Base-by-base conservation (phyloP, 176 grass and related monocot genomes). In the Rhynchospora breviuscula region DNA sequence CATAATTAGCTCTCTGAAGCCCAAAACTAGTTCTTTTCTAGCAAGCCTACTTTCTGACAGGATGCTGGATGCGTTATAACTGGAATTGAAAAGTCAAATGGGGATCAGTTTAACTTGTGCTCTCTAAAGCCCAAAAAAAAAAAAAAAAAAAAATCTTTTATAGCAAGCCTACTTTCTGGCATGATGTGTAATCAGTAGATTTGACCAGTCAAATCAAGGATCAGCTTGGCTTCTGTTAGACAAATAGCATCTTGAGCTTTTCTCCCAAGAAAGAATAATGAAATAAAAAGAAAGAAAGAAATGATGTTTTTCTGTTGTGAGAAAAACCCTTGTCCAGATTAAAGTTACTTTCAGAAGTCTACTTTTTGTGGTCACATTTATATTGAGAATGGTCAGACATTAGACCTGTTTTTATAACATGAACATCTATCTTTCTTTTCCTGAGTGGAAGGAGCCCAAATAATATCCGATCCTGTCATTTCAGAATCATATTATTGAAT, bases 401-500 rank as follows among this genome's bases (percentile, higher is more conserved):
- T 31, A 77, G 49, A 77, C 57, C 31, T 76, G 6, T 76, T 78
- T 17, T 57, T 14, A 77, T 56, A 56, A 77, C 49, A 56, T 17
- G 2, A 54, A 17, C 25, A 78, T 15, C 73, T 56, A 56, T 78
- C 73, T 56, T 78, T 78, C 51, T 78, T 78, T 75, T 78, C 10
- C 51, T 57, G 23, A 78, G 73, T 78, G 73, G 51, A 9, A 18
- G 49, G 5, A 77, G 73, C 73, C 73, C 33, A 56, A 45, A 71
- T 47, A 54, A 25, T 77, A 77, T 77, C 54, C 70, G 19, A 31
- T 31, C 12, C 73, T 77, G 73, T 77, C 73, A 56, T 54, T 58
- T 23, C 59, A 10, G n/a, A 23, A 44, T 81, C 57, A 22, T 45
- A 81, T 81, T 77, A 77, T 81, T 81, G 57, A 31, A 81, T 63